Base-by-base conservation (phyloP, 805 yeast genomes). In the Candida parachauliodes region DNA sequence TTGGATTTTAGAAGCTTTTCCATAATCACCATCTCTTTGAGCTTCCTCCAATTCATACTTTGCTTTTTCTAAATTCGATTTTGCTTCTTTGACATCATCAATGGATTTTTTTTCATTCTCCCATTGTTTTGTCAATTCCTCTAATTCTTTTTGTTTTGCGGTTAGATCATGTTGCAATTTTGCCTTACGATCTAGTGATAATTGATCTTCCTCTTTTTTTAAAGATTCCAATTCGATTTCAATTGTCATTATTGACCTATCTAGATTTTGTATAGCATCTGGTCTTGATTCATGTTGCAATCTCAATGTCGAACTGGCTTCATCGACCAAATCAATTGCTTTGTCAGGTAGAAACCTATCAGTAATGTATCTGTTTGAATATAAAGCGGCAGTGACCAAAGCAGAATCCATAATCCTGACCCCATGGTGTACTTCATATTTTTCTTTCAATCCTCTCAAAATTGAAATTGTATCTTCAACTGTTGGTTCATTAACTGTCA, bases 221-320 rank as follows among this genome's bases (percentile, higher is more conserved):
- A 93, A 70, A 0, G 97, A 88, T 61, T 91, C 98, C 42, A 93
- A 71, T 61, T 93, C 98, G 49, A 93, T 93, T 61, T 89, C 89
- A 44, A 93, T 83, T 3, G 96, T 93, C 88, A 91, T 88, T 32
- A 91, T 80, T 20, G 81, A 73, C 44, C 98, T 77, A 57, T 91
- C 98, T 41, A 91, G 70, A 32, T 81, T 85, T 52, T 88, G 91
- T 37, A 93, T 85, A 2, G 89, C 87, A 54, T 91, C 98, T 0
- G 98, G 98, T 57, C 88, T 89, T 1, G 96, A 88, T 63, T 91
- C 98, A 57, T 93, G 98, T 60, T 91, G 98, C 42, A 91, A 68
- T 47, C 98, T 72, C 41, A 91, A 70, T 0, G 95, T 95, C 3
- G 97, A 93, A 65, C 98, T 89, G 0, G 98, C 97, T 57, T 91